Base-by-base conservation (phyloP, 2,329 filamentous ascomycete genomes). In the Epicoccum nigrum region DNA sequence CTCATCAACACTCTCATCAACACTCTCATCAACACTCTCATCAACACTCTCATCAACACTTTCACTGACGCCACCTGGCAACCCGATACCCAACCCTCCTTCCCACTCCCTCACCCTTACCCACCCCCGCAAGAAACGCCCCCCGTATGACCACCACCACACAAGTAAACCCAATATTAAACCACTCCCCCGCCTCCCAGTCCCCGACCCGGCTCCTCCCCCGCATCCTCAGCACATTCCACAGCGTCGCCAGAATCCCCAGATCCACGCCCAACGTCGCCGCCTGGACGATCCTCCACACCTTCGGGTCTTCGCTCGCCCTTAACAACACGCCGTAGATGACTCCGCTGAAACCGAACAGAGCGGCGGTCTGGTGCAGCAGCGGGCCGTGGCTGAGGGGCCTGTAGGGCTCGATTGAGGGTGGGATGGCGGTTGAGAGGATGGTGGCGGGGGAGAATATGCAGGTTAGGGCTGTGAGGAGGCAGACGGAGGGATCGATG, bases 281-380 rank as follows among this genome's bases (percentile, higher is more conserved):
- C 3, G 47, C 55, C 17, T 58, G 55, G 5, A 58, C 51, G 20
- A 55, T 41, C 15, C 38, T 44, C 55, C 55, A 58, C 17, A 58
- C 45, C n/a, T 39, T 47, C 9, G 45, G 51, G 8, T 55, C 55
- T 1, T 31, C 19, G 4, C 39, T 46, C 6, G 39, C 55, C 23
- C 55, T 51, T 20, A 55, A 39, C 2, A 55, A 17, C 13, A 55
- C 45, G 19, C 28, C 51, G 12, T 39, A 53, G 1, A 55, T 54
- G 16, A 58, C 39, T 1, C 30, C 55, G 32, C 47, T 41, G 34
- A 53, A 58, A 16, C 34, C 48, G 12, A 44, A 58, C 6, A 58
- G 23, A 2, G 51, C 40, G 21, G 40, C 48, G 2, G 40, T 5
- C 35, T 58, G 51, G 17, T 55, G 45, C 7, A 58, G 15, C 5